Base-by-base conservation (phyloP, 495 filamentous ascomycete genomes). In the Entonaema liquescens region DNA sequence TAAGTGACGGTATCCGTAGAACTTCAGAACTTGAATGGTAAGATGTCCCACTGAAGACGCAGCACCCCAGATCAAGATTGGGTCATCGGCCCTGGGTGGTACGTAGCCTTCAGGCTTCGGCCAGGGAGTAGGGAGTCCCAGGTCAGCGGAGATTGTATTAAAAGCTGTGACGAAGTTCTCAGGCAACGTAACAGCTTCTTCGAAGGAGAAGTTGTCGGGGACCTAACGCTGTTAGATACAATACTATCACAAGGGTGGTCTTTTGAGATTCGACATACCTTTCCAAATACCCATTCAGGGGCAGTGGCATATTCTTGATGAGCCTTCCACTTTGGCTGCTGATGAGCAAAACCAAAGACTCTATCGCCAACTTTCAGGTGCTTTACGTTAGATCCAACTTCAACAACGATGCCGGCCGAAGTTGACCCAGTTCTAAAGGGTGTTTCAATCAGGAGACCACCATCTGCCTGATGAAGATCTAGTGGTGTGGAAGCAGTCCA, bases 1-100 rank as follows among this genome's bases (percentile, higher is more conserved):
- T 9, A 88, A 47, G 54, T 83, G 79, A 31, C 63, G 67, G 54
- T 86, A 87, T 5, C 86, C 85, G 62, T 83, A 87, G 61, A 80
- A 77, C 38, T 74, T 74, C 1, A 87, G 74, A 26, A 87, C 82
- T 62, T 87, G 83, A 9, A 88, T 62, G 8, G 78, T 75, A 52
- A 80, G 84, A 44, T 82, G 76, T 4, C 87, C 86, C 9, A 87
- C 85, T 9, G 82, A 82, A 7, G 82, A 84, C 5, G 81, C 76
- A 1, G 82, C 87, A 9, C 87, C 86, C 85, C 86, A 88, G 40
- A 89, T 78, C 29, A 88, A 67, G 31, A 89, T 80, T 1, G 73
- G 62, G 9, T 67, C 60, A 5, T 80, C 50, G 0, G 67, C 75
- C 28, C 78, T 52, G 0, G 65, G 38, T n/a, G 80, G 78, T 17